Percentiles rank a stretch among this genome's conserved stretches.
Evolutionary conservation across 495 filamentous ascomycete species (phyloP).

Genomic region (Tuber magnatum): DNA sequence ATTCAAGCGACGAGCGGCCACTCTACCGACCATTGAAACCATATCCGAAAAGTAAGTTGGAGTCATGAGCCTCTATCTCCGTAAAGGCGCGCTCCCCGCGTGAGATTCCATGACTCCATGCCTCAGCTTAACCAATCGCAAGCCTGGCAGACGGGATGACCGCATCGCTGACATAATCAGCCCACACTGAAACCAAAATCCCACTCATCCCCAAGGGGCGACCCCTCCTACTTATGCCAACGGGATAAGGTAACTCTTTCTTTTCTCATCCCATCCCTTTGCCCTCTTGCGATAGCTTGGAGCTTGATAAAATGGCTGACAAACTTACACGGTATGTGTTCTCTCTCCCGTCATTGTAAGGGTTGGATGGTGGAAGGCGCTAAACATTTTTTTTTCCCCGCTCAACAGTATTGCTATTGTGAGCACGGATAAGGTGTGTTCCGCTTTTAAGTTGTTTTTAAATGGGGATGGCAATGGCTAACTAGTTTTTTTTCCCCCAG

Average conservation of each 20-base stretch:
- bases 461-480: conserved; percentile 31
- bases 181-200: background rate
- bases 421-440: conserved; percentile 84
- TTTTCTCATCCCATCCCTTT: background rate
- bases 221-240: conserved; percentile 17
- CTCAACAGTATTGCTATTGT: conserved; percentile 87
- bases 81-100: background rate
- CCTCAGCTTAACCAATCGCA: background rate
- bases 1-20: background rate
- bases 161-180: background rate
- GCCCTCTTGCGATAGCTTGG: background rate
- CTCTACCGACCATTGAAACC: background rate
- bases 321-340: conserved; percentile 70
- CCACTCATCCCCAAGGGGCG: conserved; percentile 1
- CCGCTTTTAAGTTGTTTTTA: background rate
- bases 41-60: background rate
- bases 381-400: background rate
- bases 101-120: background rate
- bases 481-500: conserved; percentile 49
- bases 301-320: conserved; percentile 61
- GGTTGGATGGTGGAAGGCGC: background rate
- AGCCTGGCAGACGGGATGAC: background rate
- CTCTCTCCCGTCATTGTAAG: conserved; percentile 41
- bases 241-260: background rate
- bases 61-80: background rate